A percentile compares a stretch with the other conserved stretches of the same genome.
Conservation (phyloP, 805 yeast genomes). For the Grigorovia yakushimaensis region DNA sequence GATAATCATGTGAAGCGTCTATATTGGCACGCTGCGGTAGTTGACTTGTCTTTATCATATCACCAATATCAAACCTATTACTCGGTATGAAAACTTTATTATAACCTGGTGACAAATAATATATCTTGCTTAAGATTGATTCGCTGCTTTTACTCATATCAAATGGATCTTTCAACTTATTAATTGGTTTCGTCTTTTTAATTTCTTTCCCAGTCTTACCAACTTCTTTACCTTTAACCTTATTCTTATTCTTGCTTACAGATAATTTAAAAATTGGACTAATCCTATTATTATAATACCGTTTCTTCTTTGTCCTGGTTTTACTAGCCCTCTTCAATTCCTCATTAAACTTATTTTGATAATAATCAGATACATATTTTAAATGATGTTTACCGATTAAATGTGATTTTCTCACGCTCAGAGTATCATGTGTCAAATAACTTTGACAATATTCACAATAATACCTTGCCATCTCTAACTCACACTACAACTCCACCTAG, state of each 20-base stretch:
- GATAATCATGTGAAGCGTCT: background rate
- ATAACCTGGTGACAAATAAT: conserved; percentile 26
- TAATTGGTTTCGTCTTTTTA: background rate
- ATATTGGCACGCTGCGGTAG: conserved; percentile 25
- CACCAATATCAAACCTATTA: conserved; percentile 23
- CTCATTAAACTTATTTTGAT: conserved; percentile 34
- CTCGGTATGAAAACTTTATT: conserved; percentile 19
- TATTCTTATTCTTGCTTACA: conserved; percentile 11
- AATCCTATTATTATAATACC: background rate
- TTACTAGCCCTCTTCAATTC: conserved; percentile 12
- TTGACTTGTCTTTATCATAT: conserved; percentile 12
- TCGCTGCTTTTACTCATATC: background rate
- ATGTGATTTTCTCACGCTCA: conserved; percentile 76
- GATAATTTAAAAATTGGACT: background rate
- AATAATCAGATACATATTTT: conserved; percentile 62
- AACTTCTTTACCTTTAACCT: conserved; percentile 10
- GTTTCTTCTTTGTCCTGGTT: conserved; percentile 15
- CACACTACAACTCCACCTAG: background rate
- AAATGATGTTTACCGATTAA: conserved; percentile 69
- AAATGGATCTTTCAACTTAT: background rate
- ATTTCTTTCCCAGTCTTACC: conserved; percentile 11
- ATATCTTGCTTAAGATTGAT: conserved; percentile 7
- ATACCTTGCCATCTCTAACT: conserved; percentile 47
- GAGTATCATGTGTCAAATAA: conserved; percentile 79
- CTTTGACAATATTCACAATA: conserved; percentile 82